These are phyloP conservation scores for Isabelozyma gotoi DNA, from an alignment of 805 yeast genomes.

Conservation along the genomic window DNA sequence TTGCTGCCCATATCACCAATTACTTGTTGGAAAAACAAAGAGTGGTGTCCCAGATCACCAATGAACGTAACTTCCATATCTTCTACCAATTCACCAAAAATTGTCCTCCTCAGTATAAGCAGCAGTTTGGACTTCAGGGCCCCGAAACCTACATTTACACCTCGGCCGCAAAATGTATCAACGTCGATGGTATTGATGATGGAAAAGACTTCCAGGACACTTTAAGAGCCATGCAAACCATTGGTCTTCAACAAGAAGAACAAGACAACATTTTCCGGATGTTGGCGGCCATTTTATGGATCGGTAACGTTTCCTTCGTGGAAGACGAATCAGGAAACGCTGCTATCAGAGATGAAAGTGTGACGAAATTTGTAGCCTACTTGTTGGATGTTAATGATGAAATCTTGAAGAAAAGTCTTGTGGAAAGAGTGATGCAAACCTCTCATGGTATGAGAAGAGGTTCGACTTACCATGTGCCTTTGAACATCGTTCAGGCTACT, in stretches of 20 bases:
- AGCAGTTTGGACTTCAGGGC: conserved; percentile 81
- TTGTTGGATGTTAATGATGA: conserved; percentile 76
- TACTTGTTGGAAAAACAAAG: conserved; percentile 92
- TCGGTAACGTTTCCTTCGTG: conserved; percentile 84
- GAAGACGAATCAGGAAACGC: conserved; percentile 91
- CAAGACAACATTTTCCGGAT: conserved; percentile 89
- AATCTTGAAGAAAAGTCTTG: conserved; percentile 62
- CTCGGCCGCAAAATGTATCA: conserved; percentile 77
- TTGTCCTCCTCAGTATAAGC: conserved; percentile 82
- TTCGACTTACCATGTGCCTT: conserved; percentile 90
- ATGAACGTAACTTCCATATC: conserved; percentile 95
- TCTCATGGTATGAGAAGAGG: conserved; percentile 88
- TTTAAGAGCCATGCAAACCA: conserved; percentile 78
- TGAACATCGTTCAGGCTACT: conserved; percentile 87
- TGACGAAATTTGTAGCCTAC: conserved; percentile 94
- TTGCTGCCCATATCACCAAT: conserved; percentile 94
- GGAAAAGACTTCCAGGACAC: conserved; percentile 77
- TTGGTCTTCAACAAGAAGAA: conserved; percentile 79
- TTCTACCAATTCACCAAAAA: conserved; percentile 94
- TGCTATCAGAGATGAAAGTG: conserved; percentile 76
- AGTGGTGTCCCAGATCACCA: conserved; percentile 90
- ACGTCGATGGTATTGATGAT: conserved; percentile 88
- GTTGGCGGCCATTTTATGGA: conserved; percentile 86
- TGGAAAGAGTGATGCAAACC: conserved; percentile 86
- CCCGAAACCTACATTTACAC: conserved; percentile 95